Conservation (phyloP, 2,329 filamentous ascomycete genomes). For the Arthrobotrys musiformis region DNA sequence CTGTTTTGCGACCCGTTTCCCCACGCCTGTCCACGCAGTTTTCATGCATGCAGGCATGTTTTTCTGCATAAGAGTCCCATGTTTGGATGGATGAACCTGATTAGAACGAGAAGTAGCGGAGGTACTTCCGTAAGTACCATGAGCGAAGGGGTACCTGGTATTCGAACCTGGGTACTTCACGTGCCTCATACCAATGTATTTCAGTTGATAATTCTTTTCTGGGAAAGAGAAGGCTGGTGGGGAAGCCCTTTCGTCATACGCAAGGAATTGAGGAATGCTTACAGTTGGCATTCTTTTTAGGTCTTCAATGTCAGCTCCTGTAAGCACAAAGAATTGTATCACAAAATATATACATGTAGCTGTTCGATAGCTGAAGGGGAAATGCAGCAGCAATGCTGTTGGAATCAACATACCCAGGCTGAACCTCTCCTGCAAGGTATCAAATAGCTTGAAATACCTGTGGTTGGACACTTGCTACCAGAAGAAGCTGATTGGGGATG, state of each 20-base stretch:
- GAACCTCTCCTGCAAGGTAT: slow-evolving; percentile 11
- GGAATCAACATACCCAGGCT: background rate
- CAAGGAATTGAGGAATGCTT: slow-evolving; percentile 14
- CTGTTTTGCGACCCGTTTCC: slow-evolving; percentile 55
- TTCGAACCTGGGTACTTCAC: slow-evolving; percentile 26
- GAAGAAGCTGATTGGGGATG: slow-evolving; percentile 16
- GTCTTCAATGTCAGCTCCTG: slow-evolving; percentile 20
- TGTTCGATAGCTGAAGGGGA: background rate
- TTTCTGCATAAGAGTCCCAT: slow-evolving; percentile 40
- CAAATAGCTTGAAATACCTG: slow-evolving; percentile 12
- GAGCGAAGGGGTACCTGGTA: slow-evolving; percentile 17
- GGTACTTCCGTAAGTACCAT: slow-evolving; percentile 28
- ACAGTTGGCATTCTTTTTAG: slow-evolving; percentile 20
- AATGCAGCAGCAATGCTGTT: background rate
- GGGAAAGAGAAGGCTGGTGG: slow-evolving; percentile 28
- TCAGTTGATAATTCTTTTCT: slow-evolving; percentile 20
- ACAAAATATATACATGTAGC: slow-evolving; percentile 8
- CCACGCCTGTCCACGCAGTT: slow-evolving; percentile 55
- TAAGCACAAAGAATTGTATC: slow-evolving; percentile 14
- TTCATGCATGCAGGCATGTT: slow-evolving; percentile 52
- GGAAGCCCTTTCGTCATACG: slow-evolving; percentile 38
- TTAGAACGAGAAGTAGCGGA: slow-evolving; percentile 31
- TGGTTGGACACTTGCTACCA: background rate
- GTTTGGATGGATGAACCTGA: slow-evolving; percentile 45
- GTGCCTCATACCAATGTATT: slow-evolving; percentile 14